phyloP scores from a whole-genome alignment of 768 basidiomycete genomes.

The Austroboletus eburneus region DNA sequence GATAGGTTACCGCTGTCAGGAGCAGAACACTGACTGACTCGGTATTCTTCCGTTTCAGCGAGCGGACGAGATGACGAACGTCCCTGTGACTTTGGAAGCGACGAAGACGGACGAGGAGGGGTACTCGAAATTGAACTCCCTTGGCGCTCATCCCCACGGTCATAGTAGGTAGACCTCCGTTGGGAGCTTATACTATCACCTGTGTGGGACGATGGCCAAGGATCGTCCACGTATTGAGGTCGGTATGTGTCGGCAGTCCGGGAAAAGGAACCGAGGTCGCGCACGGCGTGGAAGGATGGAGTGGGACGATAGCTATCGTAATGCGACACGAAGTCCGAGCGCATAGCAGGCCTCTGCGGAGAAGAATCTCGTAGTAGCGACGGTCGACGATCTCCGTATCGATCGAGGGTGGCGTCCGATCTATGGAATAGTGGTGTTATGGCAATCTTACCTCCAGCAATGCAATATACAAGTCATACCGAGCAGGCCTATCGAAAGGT shows the following conservation, averaged over 20 bases:
- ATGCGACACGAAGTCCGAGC: constrained; percentile 32
- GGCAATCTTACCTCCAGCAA: constrained; percentile 18
- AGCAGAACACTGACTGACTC: constrained; percentile 1
- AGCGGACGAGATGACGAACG: constrained; percentile 19
- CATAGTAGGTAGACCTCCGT: constrained; percentile 18
- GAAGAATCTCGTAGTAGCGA: constrained; percentile 32
- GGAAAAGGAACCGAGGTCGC: constrained; percentile 37
- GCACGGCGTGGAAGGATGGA: constrained; percentile 33
- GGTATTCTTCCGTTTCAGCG: constrained; percentile 5
- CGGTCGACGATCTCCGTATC: constrained; percentile 35
- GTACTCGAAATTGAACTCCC: constrained; percentile 33
- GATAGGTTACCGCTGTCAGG: constrained; percentile 15
- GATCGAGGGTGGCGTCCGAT: constrained; percentile 28
- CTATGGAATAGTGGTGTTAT: constrained; percentile 20
- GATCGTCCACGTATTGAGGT: constrained; percentile 39
- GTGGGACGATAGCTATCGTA: constrained; percentile 51
- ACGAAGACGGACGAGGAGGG: constrained; percentile 23
- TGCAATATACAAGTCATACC: constrained; percentile 39
- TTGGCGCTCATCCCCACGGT: constrained; percentile 25
- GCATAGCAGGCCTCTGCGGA: constrained; percentile 33
- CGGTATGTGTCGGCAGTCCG: constrained; percentile 48
- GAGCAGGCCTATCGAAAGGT: constrained; percentile 41
- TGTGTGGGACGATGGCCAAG: constrained; percentile 28
- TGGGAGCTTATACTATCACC: constrained; percentile 29
- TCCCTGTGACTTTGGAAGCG: constrained; percentile 16